Conservation (phyloP, 140 eudicot genomes). For the Erigeron philadelphicus region DNA sequence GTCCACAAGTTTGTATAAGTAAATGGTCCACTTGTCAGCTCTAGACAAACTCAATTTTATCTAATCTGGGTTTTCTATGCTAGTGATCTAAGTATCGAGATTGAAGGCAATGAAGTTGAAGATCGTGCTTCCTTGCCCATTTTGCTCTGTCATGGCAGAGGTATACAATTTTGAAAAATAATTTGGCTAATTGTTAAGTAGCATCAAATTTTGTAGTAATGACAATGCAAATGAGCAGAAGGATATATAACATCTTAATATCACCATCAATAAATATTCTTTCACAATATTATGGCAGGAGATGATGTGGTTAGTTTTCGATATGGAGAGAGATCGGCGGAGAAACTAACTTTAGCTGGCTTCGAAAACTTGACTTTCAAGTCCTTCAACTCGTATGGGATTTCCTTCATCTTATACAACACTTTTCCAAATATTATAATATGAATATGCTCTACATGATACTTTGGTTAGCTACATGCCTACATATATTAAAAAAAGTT, state of each 20-base stretch:
- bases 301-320: slow-evolving; percentile 67
- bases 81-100: slow-evolving; percentile 41
- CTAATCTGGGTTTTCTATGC: slow-evolving; percentile 7
- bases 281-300: slow-evolving; percentile 29
- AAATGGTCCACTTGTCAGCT: not conserved
- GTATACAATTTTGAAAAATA: slow-evolving; percentile 25
- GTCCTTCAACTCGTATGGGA: slow-evolving; percentile 49
- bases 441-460: not conserved
- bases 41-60: not conserved
- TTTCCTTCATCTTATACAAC: slow-evolving; percentile 3
- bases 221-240: not conserved
- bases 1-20: not conserved
- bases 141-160: slow-evolving; percentile 79
- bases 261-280: not conserved
- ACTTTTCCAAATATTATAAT: not conserved
- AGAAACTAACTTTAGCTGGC: slow-evolving; percentile 48
- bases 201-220: not conserved
- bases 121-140: slow-evolving; percentile 75
- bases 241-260: not conserved
- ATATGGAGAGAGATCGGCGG: slow-evolving; percentile 58
- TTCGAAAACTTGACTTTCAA: slow-evolving; percentile 62
- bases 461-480: too few species aligned
- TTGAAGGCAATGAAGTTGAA: slow-evolving; percentile 49
- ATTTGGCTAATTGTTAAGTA: not conserved
- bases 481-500: too few species aligned